Conservation (phyloP, 2,329 filamentous ascomycete species). For the Colletotrichum tropicicola region DNA sequence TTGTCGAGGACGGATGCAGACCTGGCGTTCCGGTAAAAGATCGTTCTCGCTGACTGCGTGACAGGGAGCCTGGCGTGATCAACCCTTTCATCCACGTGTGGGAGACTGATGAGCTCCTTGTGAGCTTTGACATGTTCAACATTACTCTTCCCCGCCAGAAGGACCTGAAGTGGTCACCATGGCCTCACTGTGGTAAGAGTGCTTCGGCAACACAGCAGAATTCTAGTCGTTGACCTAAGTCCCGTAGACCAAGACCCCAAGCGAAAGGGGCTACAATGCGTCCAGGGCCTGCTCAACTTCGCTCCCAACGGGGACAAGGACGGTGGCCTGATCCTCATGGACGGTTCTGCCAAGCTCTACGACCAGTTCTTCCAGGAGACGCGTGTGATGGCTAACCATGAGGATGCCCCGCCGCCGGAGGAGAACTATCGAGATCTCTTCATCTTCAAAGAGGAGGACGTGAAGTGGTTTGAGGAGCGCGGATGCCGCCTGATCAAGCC, state of each 20-base stretch:
- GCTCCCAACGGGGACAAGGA: slow-evolving; percentile 54
- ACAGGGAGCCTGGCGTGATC: slow-evolving; percentile 46
- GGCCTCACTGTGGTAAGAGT: slow-evolving; percentile 10
- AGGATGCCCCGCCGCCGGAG: slow-evolving; percentile 31
- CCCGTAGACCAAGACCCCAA: slow-evolving; percentile 43
- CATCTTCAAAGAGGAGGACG: slow-evolving; percentile 50
- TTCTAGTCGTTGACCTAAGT: background rate
- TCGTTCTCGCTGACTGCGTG: background rate
- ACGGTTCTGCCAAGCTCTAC: slow-evolving; percentile 49
- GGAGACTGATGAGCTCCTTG: slow-evolving; percentile 40
- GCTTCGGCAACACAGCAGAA: background rate
- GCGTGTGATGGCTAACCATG: slow-evolving; percentile 33
- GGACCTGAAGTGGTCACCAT: slow-evolving; percentile 16
- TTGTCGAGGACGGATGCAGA: too few species aligned
- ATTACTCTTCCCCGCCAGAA: slow-evolving; percentile 45
- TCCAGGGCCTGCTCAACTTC: slow-evolving; percentile 56
- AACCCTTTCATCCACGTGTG: slow-evolving; percentile 51
- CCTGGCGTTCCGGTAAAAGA: background rate
- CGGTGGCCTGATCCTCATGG: slow-evolving; percentile 55
- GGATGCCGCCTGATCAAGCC: slow-evolving; percentile 31
- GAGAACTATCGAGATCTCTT: slow-evolving; percentile 43
- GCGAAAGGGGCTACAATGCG: slow-evolving; percentile 37
- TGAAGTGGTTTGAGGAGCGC: slow-evolving; percentile 32
- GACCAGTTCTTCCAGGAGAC: slow-evolving; percentile 51
- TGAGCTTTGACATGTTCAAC: slow-evolving; percentile 45